These are phyloP conservation scores for Polytrichum commune DNA, from an alignment of 225 moss, liverwort and hornwort genomes.

Conservation along the genomic window DNA sequence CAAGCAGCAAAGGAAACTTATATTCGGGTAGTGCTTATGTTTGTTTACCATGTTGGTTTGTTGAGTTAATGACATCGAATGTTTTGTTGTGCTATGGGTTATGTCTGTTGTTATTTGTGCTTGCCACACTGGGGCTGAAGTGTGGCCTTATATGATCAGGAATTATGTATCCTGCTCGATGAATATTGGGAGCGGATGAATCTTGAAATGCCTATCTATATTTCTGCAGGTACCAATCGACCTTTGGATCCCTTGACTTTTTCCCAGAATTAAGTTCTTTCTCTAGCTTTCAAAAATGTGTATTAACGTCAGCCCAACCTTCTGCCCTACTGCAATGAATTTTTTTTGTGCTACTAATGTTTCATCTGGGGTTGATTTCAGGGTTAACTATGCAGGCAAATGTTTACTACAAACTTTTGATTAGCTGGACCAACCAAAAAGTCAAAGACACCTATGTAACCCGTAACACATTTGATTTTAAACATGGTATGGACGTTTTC, in stretches of 20 bases:
- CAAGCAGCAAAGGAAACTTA: too few species aligned
- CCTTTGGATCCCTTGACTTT: background rate
- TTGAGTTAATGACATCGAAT: too few species aligned
- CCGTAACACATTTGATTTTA: conserved; percentile 90
- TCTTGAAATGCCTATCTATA: conserved; percentile 80
- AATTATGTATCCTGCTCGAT: conserved; percentile 90
- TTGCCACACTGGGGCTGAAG: background rate
- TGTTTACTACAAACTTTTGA: conserved; percentile 92
- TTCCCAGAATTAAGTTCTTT: background rate
- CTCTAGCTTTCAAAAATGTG: background rate
- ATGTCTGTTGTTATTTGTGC: too few species aligned
- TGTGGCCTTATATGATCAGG: conserved; percentile 41
- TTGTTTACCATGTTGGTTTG: too few species aligned
- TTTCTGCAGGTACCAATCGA: conserved; percentile 73
- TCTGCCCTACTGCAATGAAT: background rate
- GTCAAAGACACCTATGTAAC: conserved; percentile 89
- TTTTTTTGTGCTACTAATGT: background rate
- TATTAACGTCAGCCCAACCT: background rate
- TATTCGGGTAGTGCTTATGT: too few species aligned
- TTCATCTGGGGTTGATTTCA: conserved; percentile 27
- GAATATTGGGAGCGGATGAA: conserved; percentile 99
- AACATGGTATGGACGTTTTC: conserved; percentile 64
- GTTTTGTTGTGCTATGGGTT: too few species aligned
- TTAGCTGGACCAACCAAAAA: conserved; percentile 98
- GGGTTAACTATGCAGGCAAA: conserved; percentile 95